phyloP scores from a whole-genome alignment of 352 stramenopile genomes.

The Detonula confervacea region DNA sequence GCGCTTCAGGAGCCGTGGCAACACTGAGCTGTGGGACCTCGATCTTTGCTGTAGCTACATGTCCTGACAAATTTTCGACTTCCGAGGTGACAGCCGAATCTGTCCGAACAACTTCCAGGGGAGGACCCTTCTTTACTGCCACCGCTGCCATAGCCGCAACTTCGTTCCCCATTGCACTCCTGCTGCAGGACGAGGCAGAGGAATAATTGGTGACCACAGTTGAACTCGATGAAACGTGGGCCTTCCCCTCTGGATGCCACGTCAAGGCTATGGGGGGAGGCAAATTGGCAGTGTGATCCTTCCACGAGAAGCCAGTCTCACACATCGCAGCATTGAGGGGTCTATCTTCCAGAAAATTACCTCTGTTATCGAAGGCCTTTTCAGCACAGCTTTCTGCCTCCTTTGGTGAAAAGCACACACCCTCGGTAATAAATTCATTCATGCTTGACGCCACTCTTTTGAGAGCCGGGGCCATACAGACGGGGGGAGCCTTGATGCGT shows the following conservation, averaged over 20 bases:
- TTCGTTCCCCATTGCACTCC: not conserved
- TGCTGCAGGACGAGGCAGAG: conserved; percentile 4
- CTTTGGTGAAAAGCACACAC: conserved; percentile 31
- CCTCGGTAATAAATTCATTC: conserved; percentile 13
- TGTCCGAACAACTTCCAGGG: conserved; percentile 28
- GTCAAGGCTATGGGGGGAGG: too few species aligned
- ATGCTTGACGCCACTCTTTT: conserved; percentile 26
- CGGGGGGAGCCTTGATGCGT: conserved; percentile 60
- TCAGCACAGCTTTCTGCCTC: conserved; percentile 39
- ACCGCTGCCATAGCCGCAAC: not conserved
- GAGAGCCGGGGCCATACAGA: conserved; percentile 25
- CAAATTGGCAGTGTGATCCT: too few species aligned
- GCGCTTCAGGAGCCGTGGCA: too few species aligned
- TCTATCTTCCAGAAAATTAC: conserved; percentile 6
- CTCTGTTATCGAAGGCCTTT: conserved; percentile 10
- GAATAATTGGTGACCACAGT: conserved; percentile 38
- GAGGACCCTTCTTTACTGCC: conserved; percentile 17
- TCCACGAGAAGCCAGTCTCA: not conserved
- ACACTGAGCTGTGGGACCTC: too few species aligned
- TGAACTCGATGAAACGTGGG: conserved; percentile 39
- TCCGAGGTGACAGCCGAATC: conserved; percentile 25
- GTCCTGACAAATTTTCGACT: conserved; percentile 25
- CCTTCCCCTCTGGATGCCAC: too few species aligned
- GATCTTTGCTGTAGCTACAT: too few species aligned
- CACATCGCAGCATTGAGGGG: conserved; percentile 21